Base-by-base conservation (phyloP, 2,329 filamentous ascomycete species). In the Lachnellula cervina region DNA sequence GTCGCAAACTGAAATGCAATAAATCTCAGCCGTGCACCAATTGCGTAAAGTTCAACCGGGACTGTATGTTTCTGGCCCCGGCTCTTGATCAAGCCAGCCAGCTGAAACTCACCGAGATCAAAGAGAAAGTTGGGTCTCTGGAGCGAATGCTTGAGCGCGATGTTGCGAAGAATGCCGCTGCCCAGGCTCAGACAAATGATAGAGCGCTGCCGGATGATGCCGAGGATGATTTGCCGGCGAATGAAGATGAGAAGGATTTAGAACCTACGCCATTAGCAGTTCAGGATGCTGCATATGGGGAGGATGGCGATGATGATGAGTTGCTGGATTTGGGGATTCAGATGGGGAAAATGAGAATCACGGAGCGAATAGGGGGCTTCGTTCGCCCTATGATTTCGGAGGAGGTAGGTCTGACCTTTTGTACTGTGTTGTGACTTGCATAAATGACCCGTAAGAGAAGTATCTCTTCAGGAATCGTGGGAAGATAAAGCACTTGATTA, bases 1-100 rank as follows among this genome's bases (percentile, higher is more conserved):
- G 87, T 21, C 80, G 89, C 42, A 93, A 93, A 72, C 76, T 91
- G 54, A 89, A 88, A 69, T 93, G 89, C 73, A 86, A 89, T 73
- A 90, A 89, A 68, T 72, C 77, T 19, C 80, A 87, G 50, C 87
- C 89, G 58, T 93, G 88, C 68, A 77, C 77, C 16, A 68, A 66
- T 43, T 68, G 68, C 37, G 50, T 64, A 2, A 69, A 77, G 51
- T 76, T 74, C 66, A 65, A 68, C n/a, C 73, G 78, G 17, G 74
- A 78, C 61, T 82, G 79, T 62, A 69, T 69, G 5, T 70, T 69
- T 50, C 51, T 70, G 28, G 67, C 65, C 17, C 67, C 67, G 13
- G 64, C 68, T 21, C 74, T 88, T n/a, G 87, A 90, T 69, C 79
- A 86, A 58, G 82, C 81, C 7, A 83, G 83, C 52, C 86, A 89